Base-by-base conservation (phyloP, 2,329 filamentous ascomycete genomes). In the Rutstroemia sydowiana region DNA sequence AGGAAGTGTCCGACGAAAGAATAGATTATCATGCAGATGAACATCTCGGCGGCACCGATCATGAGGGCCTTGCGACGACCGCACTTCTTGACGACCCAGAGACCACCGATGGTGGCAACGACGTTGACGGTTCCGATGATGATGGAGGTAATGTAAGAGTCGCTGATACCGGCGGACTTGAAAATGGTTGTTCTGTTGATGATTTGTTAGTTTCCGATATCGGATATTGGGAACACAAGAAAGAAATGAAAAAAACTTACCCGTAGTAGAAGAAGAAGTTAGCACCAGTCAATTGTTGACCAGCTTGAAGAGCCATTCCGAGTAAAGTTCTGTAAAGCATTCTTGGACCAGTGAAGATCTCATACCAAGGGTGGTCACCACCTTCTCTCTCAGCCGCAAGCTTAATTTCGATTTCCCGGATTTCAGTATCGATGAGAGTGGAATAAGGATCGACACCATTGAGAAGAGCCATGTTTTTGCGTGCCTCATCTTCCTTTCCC, bases 181-280 rank as follows among this genome's bases (percentile, higher is more conserved):
- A 88, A 88, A 58, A 87, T 80, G 3, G 79, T 84, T 37, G 77
- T 81, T 21, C 77, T 40, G 18, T 18, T 7, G 6, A 40, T 14
- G 11, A 20, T 40, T 40, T 18, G 37, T 10, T 9, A 40, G n/a
- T 5, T 39, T 39, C 9, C 11, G 11, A n/a, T 13, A 6, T 40
- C 11, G 14, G 37, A 40, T 20, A 18, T 3, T 6, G 34, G n/a
- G 8, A n/a, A 10, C n/a, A n/a, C n/a, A 10, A 7, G 13, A 16
- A 18, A 18, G 8, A 39, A 7, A 14, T 14, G 37, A 18, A 18
- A 11, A 21, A 11, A 20, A 23, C 37, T 18, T 40, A 40, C 37
- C 48, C 77, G 61, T 83, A 86, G 66, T 81, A 81, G 66, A 85
- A 84, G 71, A 81, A 84, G 68, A 81, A 85, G 68, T 84, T 84